Conservation (phyloP, 805 yeast genomes). For the Isabelozyma pseudorhagii region DNA sequence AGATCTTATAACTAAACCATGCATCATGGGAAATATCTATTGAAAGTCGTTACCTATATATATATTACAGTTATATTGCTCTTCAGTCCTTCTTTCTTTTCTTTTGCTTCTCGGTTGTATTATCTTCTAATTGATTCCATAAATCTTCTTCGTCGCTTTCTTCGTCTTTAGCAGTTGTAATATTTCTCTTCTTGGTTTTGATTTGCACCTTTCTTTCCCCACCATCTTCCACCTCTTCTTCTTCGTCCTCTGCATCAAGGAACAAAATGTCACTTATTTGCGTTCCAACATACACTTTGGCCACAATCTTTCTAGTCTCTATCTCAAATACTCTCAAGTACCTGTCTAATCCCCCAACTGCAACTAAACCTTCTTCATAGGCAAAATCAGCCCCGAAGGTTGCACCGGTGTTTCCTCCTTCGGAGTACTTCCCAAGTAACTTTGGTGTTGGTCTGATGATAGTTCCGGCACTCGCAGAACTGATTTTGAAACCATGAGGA, state of each 20-base stretch:
- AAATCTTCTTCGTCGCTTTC: slow-evolving; percentile 35
- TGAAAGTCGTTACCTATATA: background rate
- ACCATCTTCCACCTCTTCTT: slow-evolving; percentile 22
- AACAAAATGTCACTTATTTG: slow-evolving; percentile 56
- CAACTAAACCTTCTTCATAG: slow-evolving; percentile 43
- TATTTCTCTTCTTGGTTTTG: slow-evolving; percentile 21
- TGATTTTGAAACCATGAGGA: slow-evolving; percentile 29
- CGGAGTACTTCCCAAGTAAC: slow-evolving; percentile 59
- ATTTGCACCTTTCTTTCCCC: slow-evolving; percentile 7
- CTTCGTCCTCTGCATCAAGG: slow-evolving; percentile 45
- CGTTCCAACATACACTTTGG: slow-evolving; percentile 74
- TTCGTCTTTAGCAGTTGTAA: slow-evolving; percentile 14
- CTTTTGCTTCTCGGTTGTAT: slow-evolving; percentile 12
- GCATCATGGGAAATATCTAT: no score
- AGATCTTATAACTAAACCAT: no score
- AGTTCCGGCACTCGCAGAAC: slow-evolving; percentile 46
- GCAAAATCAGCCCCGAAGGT: slow-evolving; percentile 62
- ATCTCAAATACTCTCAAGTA: slow-evolving; percentile 76
- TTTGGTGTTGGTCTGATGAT: slow-evolving; percentile 45
- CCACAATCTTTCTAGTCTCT: slow-evolving; percentile 53
- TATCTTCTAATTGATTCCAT: slow-evolving; percentile 36
- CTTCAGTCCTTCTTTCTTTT: slow-evolving; percentile 20
- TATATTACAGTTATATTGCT: background rate
- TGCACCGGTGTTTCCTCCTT: slow-evolving; percentile 58
- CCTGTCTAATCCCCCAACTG: slow-evolving; percentile 84